Conservation (phyloP, 1,284 basidiomycete genomes). For the Ustilago tritici region DNA sequence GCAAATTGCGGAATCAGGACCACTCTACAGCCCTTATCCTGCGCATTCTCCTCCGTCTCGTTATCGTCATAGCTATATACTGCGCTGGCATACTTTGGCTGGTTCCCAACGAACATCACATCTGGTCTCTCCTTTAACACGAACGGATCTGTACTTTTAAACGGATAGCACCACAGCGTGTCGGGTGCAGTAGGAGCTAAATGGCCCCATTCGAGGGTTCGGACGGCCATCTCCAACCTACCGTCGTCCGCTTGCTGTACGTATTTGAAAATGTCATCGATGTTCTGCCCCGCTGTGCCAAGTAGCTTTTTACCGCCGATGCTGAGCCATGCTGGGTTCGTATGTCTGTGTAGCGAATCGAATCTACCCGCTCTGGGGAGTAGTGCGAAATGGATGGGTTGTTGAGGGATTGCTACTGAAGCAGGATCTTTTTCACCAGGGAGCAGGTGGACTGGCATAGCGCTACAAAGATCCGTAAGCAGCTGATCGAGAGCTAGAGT, state of each 20-base stretch:
- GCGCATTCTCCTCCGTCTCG: slow-evolving; percentile 30
- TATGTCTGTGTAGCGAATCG: slow-evolving; percentile 81
- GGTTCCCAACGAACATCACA: slow-evolving; percentile 91
- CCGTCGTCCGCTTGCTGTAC: slow-evolving; percentile 69
- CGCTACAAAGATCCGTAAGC: slow-evolving; percentile 77
- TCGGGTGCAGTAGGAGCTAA: slow-evolving; percentile 97
- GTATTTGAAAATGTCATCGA: slow-evolving; percentile 97
- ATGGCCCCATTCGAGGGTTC: slow-evolving; percentile 91
- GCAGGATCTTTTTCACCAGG: slow-evolving; percentile 89
- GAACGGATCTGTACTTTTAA: slow-evolving; percentile 88
- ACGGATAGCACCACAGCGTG: slow-evolving; percentile 97
- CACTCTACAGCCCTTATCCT: slow-evolving; percentile 75
- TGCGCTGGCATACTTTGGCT: slow-evolving; percentile 75
- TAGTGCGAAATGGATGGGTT: slow-evolving; percentile 90
- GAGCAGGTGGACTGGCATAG: slow-evolving; percentile 75
- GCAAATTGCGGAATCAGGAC: slow-evolving; percentile 87
- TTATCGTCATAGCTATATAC: slow-evolving; percentile 70
- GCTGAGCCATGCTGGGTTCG: slow-evolving; percentile 89
- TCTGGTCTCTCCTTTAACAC: slow-evolving; percentile 85
- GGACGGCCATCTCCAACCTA: slow-evolving; percentile 78
- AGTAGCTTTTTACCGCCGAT: slow-evolving; percentile 75
- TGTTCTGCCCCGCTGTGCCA: slow-evolving; percentile 87
- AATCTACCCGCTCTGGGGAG: slow-evolving; percentile 76
- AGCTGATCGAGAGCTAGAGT: slow-evolving; percentile 77
- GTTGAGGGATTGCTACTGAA: slow-evolving; percentile 89